phyloP scores from a whole-genome alignment of 2,329 filamentous ascomycete genomes.

The Scedosporium boydii region DNA sequence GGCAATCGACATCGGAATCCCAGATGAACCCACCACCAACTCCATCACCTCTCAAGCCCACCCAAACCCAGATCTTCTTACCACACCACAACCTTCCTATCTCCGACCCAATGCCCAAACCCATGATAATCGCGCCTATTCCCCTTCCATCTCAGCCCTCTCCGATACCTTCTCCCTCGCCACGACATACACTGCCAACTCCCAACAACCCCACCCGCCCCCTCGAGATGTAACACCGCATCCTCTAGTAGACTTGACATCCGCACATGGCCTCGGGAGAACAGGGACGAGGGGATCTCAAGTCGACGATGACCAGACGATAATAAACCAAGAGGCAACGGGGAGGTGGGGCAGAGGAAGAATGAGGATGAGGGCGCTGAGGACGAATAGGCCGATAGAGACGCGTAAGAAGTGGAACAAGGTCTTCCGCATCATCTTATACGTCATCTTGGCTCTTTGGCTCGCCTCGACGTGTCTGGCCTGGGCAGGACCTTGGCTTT shows the following conservation, averaged over 20 bases:
- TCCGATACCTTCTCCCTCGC: not conserved
- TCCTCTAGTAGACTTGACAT: not conserved
- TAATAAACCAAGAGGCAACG: not conserved
- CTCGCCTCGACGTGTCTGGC: not conserved
- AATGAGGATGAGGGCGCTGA: not conserved
- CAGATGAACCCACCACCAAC: too few relatives aligned
- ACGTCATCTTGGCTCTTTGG: not conserved
- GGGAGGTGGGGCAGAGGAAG: not conserved
- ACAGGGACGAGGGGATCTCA: not conserved
- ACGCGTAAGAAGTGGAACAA: not conserved
- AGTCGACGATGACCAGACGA: not conserved
- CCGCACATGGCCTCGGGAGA: not conserved
- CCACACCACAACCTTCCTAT: too few relatives aligned
- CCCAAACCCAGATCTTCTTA: too few relatives aligned
- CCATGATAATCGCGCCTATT: not conserved
- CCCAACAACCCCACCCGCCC: not conserved
- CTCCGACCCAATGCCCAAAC: too few relatives aligned
- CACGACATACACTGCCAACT: not conserved
- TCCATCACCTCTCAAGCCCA: too few relatives aligned
- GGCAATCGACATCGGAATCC: too few relatives aligned
- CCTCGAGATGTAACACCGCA: not conserved
- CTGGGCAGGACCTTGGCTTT: not conserved
- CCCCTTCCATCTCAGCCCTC: not conserved
- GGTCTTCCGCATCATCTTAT: not conserved
- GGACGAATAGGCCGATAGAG: not conserved